A percentile compares a stretch with the other conserved stretches of the same genome.
phyloP scores from a whole-genome alignment of 2,329 filamentous ascomycete species.

The Fusarium nanum region DNA sequence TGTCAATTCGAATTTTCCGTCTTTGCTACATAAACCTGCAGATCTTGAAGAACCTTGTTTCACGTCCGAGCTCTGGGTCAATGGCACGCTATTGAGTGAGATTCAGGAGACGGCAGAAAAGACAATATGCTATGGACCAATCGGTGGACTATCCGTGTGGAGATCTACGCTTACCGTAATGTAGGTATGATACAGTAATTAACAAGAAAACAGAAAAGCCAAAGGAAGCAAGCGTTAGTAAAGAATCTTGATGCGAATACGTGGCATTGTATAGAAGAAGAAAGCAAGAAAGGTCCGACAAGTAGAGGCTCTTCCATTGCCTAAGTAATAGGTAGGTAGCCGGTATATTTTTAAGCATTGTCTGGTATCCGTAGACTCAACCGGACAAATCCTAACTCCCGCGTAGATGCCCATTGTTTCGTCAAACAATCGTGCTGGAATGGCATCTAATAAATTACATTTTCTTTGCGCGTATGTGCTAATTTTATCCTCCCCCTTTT shows the following conservation, averaged over 20 bases:
- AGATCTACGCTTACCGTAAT: not conserved
- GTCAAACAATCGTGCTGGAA: slow-evolving; percentile 9
- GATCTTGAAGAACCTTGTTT: slow-evolving; percentile 25
- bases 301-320: slow-evolving; percentile 15
- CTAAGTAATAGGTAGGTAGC: not conserved
- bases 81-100: slow-evolving; percentile 12
- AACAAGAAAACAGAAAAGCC: slow-evolving; percentile 1
- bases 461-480: slow-evolving; percentile 16
- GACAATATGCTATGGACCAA: not conserved
- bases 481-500: not conserved
- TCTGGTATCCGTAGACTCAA: slow-evolving; percentile 18
- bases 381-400: slow-evolving; percentile 27
- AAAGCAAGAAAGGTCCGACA: not conserved
- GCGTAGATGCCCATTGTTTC: slow-evolving; percentile 7
- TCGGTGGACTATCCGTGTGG: slow-evolving; percentile 4
- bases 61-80: slow-evolving; percentile 17
- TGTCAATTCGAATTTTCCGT: slow-evolving; percentile 1
- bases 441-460: slow-evolving; percentile 43
- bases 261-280: not conserved
- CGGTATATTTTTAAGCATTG: slow-evolving; percentile 20
- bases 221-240: not conserved
- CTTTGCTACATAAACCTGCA: slow-evolving; percentile 2
- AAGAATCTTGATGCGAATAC: not conserved
- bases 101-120: slow-evolving; percentile 18
- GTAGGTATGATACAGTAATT: not conserved